A percentile compares a stretch with the other conserved stretches of the same genome.
phyloP scores from a whole-genome alignment of 345 rosid genomes.

The Noccaea caerulescens region DNA sequence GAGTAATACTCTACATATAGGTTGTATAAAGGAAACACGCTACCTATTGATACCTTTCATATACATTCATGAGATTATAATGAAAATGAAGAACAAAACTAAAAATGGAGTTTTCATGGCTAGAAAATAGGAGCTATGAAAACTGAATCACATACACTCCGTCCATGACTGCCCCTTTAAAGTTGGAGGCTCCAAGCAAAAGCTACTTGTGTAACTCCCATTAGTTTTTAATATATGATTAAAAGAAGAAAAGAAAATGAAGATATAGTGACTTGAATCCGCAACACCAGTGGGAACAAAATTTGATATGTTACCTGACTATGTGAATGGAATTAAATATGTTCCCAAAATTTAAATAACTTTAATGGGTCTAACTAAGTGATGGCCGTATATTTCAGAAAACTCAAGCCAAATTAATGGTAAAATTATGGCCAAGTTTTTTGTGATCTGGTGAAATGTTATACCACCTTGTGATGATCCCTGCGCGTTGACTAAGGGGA shows the following conservation, averaged over 20 bases:
- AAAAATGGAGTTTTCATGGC: not conserved
- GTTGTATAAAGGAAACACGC: conserved; percentile 1
- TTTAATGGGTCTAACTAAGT: not conserved
- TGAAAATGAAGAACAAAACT: conserved; percentile 7
- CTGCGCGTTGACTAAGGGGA: conserved; percentile 58
- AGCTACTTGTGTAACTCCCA: not conserved
- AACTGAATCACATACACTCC: too few species aligned
- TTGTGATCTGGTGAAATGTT: conserved; percentile 1
- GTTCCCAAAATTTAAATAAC: not conserved
- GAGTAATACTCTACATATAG: conserved; percentile 13
- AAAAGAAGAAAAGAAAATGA: too few species aligned
- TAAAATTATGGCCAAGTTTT: too few species aligned
- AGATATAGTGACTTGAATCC: not conserved
- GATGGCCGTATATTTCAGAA: not conserved
- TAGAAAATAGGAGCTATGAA: not conserved
- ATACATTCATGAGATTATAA: not conserved
- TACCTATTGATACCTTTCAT: not conserved
- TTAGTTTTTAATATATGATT: not conserved
- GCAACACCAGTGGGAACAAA: not conserved
- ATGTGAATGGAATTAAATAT: not conserved
- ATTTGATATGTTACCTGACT: not conserved
- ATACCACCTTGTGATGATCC: conserved; percentile 46
- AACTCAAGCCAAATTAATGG: too few species aligned
- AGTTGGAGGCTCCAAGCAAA: conserved; percentile 2
- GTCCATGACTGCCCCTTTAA: not conserved